Conservation (phyloP, 1,139 yeast species). For the Komagataea norvegica region DNA sequence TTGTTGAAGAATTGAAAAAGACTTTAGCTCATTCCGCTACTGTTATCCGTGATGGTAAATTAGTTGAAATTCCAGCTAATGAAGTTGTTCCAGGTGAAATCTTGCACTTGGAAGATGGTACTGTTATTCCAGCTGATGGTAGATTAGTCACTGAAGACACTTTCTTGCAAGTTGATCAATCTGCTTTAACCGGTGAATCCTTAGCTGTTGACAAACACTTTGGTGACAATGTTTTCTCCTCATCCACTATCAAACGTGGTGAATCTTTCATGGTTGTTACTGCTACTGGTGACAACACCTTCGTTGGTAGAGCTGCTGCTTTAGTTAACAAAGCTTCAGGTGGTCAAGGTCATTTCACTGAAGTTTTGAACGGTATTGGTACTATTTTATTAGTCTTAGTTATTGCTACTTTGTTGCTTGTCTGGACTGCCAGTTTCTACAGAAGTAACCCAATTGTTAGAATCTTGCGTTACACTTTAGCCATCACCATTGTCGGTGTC, state of each 20-base stretch:
- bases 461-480: constrained; percentile 91
- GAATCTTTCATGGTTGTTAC: constrained; percentile 94
- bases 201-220: constrained; percentile 89
- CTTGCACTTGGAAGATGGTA: constrained; percentile 89
- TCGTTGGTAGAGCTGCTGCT: constrained; percentile 96
- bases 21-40: constrained; percentile 86
- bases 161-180: constrained; percentile 92
- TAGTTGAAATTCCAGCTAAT: constrained; percentile 68
- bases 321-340: constrained; percentile 92
- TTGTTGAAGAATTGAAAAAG: constrained; percentile 91
- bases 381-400: constrained; percentile 86
- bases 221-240: constrained; percentile 88
- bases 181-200: constrained; percentile 98
- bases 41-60: constrained; percentile 80
- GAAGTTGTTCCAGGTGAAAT: constrained; percentile 94
- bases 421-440: constrained; percentile 95
- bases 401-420: constrained; percentile 78
- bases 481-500: constrained; percentile 98
- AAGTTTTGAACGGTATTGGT: constrained; percentile 97
- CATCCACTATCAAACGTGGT: constrained; percentile 96
- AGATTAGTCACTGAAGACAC: constrained; percentile 85
- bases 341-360: constrained; percentile 96
- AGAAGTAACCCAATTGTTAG: constrained; percentile 84
- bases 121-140: constrained; percentile 95
- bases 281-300: constrained; percentile 91